phyloP scores from a whole-genome alignment of 1,139 yeast genomes.

The Geotrichum histeridarum region DNA sequence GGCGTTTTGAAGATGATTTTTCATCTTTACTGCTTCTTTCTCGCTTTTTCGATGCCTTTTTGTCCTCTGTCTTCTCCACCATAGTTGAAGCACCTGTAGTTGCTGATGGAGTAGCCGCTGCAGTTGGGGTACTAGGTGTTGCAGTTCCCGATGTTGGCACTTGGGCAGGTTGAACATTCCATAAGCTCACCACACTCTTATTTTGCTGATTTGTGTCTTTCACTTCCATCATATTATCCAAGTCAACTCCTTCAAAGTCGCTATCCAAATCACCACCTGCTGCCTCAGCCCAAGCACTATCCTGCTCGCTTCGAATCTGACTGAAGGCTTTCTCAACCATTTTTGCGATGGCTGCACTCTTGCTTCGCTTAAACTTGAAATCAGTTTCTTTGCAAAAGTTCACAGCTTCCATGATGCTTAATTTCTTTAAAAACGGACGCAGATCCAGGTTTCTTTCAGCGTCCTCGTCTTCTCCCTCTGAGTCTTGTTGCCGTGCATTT shows the following conservation, averaged over 20 bases:
- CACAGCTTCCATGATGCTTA: constrained; percentile 24
- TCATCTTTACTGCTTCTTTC: constrained; percentile 36
- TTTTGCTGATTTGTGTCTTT: constrained; percentile 55
- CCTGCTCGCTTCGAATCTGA: constrained; percentile 40
- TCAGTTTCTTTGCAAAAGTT: constrained; percentile 27
- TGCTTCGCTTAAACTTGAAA: constrained; percentile 32
- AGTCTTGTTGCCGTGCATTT: constrained; percentile 1
- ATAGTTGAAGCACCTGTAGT: constrained; percentile 7
- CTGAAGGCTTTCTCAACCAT: constrained; percentile 53
- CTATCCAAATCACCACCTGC: constrained; percentile 34
- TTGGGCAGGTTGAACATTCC: constrained; percentile 44
- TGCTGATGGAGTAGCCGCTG: constrained; percentile 5
- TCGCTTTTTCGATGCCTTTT: constrained; percentile 36
- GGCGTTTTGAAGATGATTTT: constrained; percentile 38
- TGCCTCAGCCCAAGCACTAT: constrained; percentile 37
- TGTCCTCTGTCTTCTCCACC: constrained; percentile 26
- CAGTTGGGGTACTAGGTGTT: constrained; percentile 18
- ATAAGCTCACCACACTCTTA: constrained; percentile 65
- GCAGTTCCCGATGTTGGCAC: constrained; percentile 14
- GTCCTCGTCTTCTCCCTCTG: constrained; percentile 17
- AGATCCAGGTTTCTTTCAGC: constrained; percentile 18
- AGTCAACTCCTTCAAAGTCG: constrained; percentile 43
- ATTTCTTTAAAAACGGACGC: constrained; percentile 18
- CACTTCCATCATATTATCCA: constrained; percentile 54
- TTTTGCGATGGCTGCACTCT: constrained; percentile 53